Percentiles rank a stretch among this genome's conserved stretches.
phyloP scores from a whole-genome alignment of 2,329 filamentous ascomycete genomes.

The Fusarium neocosmosporiellum region DNA sequence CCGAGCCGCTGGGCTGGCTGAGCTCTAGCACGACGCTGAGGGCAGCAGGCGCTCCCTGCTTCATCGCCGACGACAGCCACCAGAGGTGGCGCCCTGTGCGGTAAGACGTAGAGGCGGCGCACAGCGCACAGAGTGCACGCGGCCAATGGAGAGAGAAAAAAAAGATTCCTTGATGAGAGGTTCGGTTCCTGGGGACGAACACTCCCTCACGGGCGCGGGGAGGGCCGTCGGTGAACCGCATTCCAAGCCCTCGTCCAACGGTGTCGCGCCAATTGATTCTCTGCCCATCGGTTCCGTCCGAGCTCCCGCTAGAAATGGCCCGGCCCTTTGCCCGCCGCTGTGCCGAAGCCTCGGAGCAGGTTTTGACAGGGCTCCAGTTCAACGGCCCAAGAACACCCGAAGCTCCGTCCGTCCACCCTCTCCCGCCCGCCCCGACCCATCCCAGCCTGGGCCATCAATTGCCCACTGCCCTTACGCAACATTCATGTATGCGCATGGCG shows the following conservation, averaged over 20 bases:
- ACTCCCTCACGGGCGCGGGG: background rate
- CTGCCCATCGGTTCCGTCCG: background rate
- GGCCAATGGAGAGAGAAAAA: background rate
- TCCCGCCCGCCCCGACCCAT: background rate
- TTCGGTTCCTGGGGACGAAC: background rate
- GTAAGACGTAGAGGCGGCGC: conserved; percentile 4
- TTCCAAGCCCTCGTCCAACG: background rate
- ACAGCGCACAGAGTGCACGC: conserved; percentile 12
- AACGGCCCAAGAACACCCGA: conserved; percentile 6
- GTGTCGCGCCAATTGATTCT: conserved; percentile 13
- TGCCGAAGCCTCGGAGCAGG: conserved; percentile 16
- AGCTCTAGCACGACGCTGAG: conserved; percentile 20
- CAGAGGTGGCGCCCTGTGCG: background rate
- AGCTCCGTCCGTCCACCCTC: background rate
- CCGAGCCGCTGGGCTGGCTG: conserved; percentile 12
- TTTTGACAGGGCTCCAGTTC: background rate
- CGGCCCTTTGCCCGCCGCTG: conserved; percentile 3
- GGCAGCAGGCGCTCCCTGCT: conserved; percentile 28
- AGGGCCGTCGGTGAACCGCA: conserved; percentile 1
- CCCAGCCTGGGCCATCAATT: conserved; percentile 21
- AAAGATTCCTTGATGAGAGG: background rate
- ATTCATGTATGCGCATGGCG: background rate
- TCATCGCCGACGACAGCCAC: background rate
- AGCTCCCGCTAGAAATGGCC: conserved; percentile 9
- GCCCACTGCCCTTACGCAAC: conserved; percentile 7